Percentiles rank a stretch among this genome's conserved stretches.
phyloP scores from a whole-genome alignment of 2,329 filamentous ascomycete species.

The Ustulina deusta region DNA sequence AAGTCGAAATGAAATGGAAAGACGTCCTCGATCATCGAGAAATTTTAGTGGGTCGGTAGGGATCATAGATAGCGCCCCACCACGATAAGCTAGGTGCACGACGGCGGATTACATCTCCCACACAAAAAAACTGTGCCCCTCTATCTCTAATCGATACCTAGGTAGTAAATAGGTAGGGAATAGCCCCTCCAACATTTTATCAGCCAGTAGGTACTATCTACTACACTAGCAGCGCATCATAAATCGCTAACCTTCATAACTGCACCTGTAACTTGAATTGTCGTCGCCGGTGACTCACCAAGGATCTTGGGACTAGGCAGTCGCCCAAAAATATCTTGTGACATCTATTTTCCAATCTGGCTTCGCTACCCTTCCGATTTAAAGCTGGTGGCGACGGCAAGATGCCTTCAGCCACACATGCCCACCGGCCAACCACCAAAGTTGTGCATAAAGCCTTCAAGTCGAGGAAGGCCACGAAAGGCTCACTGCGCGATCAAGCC shows the following conservation, averaged over 20 bases:
- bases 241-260: conserved; percentile 2
- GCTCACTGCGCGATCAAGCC: conserved; percentile 82
- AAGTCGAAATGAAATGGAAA: conserved; percentile 26
- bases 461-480: conserved; percentile 89
- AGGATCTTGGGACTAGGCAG: neutral
- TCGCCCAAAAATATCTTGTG: neutral
- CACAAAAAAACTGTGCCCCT: conserved; percentile 41
- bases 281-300: conserved; percentile 16
- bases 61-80: conserved; percentile 21
- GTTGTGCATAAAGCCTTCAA: conserved; percentile 90
- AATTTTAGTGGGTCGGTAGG: conserved; percentile 40
- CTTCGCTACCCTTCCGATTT: conserved; percentile 85
- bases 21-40: conserved; percentile 26
- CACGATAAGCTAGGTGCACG: conserved; percentile 27
- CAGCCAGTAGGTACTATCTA: neutral
- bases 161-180: neutral
- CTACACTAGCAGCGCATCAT: neutral
- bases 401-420: conserved; percentile 83
- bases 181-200: conserved; percentile 39
- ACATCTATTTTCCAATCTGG: conserved; percentile 61
- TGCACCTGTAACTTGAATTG: neutral
- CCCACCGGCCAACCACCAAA: conserved; percentile 95
- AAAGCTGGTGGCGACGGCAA: conserved; percentile 80
- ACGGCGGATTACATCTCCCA: conserved; percentile 23
- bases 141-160: conserved; percentile 36